Percentiles rank a stretch among this genome's conserved stretches.
Conservation (phyloP, 805 yeast genomes). For the Naumovozyma castellii region DNA sequence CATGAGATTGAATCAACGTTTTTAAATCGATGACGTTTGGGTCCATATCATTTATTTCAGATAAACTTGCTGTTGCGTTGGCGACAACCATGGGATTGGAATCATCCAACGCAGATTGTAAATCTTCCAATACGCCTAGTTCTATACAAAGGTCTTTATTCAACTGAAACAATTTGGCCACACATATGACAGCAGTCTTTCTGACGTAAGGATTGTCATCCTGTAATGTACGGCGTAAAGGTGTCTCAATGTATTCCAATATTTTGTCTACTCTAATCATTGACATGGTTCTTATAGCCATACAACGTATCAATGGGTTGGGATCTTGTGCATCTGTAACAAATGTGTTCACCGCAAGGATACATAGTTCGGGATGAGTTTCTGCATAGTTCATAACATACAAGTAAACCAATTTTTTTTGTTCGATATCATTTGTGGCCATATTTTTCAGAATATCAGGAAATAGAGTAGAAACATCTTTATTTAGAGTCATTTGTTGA, state of each 20-base stretch:
- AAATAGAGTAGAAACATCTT: slow-evolving; percentile 87
- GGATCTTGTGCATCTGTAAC: slow-evolving; percentile 93
- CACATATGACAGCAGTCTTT: slow-evolving; percentile 95
- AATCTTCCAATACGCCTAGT: slow-evolving; percentile 68
- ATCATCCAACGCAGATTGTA: slow-evolving; percentile 65
- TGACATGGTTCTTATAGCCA: slow-evolving; percentile 98
- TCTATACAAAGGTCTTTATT: slow-evolving; percentile 74
- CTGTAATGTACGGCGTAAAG: slow-evolving; percentile 69
- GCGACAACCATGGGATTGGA: slow-evolving; percentile 96
- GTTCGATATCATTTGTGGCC: slow-evolving; percentile 93
- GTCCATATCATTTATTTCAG: slow-evolving; percentile 69
- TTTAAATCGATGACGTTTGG: slow-evolving; percentile 41
- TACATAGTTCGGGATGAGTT: slow-evolving; percentile 89
- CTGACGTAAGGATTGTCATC: slow-evolving; percentile 97
- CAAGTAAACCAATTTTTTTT: slow-evolving; percentile 88
- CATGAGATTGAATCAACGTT: slow-evolving; percentile 29
- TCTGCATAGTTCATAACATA: slow-evolving; percentile 97
- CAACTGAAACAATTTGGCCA: slow-evolving; percentile 86
- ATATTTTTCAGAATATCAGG: slow-evolving; percentile 95
- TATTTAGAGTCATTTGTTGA: slow-evolving; percentile 96
- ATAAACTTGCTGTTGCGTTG: slow-evolving; percentile 77
- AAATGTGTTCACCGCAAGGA: slow-evolving; percentile 93
- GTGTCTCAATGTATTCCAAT: slow-evolving; percentile 89
- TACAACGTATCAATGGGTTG: slow-evolving; percentile 88
- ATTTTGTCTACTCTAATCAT: slow-evolving; percentile 92